phyloP scores from a whole-genome alignment of 2,329 filamentous ascomycete species.

The Cryoendolithus antarcticus region DNA sequence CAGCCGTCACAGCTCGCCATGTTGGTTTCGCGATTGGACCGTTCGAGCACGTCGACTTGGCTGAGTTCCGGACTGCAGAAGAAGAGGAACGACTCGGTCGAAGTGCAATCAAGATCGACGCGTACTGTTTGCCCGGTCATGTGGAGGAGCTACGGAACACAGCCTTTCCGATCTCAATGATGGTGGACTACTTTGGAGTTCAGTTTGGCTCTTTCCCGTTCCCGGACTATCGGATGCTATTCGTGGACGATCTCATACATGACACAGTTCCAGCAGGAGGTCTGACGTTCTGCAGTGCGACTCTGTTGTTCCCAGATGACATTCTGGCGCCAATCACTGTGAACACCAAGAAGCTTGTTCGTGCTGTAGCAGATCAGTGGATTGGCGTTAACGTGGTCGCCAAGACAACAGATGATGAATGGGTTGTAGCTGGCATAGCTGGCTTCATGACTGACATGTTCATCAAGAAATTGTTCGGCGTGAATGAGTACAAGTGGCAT shows the following conservation, averaged over 20 bases:
- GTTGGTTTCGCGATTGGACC: constrained; percentile 90
- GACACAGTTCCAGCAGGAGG: constrained; percentile 70
- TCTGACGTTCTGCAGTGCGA: constrained; percentile 75
- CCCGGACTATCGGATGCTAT: constrained; percentile 82
- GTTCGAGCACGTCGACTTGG: constrained; percentile 81
- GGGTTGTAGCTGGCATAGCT: constrained; percentile 80
- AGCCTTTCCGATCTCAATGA: constrained; percentile 69
- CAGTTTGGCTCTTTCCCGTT: constrained; percentile 87
- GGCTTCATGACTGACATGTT: constrained; percentile 94
- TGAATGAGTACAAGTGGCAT: constrained; percentile 86
- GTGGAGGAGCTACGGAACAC: constrained; percentile 75
- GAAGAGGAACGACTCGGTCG: constrained; percentile 83
- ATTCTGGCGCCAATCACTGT: constrained; percentile 77
- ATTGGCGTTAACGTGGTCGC: constrained; percentile 86
- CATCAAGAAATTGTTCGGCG: constrained; percentile 79
- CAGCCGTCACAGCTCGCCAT: constrained; percentile 70
- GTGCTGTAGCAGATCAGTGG: constrained; percentile 83
- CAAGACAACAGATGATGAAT: constrained; percentile 66
- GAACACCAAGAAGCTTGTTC: constrained; percentile 66
- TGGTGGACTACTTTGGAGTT: constrained; percentile 82
- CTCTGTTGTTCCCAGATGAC: constrained; percentile 71
- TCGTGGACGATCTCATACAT: constrained; percentile 74
- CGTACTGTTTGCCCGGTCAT: constrained; percentile 78
- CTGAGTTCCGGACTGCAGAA: constrained; percentile 73
- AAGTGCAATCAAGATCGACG: constrained; percentile 78